Evolutionary conservation across 2,329 filamentous ascomycete species (phyloP).

Genomic region (Phialocephala sp.): DNA sequence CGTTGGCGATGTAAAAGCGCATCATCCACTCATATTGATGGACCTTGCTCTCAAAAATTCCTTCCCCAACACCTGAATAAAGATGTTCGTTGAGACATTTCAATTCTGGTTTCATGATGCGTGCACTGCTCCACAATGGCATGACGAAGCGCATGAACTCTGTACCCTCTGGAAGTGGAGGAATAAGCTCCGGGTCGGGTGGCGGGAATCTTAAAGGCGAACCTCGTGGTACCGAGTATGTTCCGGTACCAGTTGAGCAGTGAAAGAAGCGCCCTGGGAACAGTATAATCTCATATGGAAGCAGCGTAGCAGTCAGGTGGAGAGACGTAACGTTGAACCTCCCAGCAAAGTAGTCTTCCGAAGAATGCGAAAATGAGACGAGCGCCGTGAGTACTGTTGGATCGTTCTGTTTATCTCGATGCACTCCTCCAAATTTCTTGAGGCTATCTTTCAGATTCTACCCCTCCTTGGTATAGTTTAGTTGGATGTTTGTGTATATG

Average conservation of each 20-base stretch:
- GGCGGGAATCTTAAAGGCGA: neutral
- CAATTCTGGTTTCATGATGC: neutral
- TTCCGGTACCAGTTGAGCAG: constrained; percentile 6
- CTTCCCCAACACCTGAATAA: neutral
- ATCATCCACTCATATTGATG: constrained; percentile 17
- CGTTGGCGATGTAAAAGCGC: constrained; percentile 17
- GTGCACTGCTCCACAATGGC: neutral
- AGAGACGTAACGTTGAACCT: constrained; percentile 19
- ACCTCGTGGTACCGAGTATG: constrained; percentile 12
- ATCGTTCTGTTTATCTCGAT: constrained; percentile 16
- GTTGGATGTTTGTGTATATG: constrained; percentile 16
- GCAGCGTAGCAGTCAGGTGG: neutral
- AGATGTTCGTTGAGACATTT: neutral
- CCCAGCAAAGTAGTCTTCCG: constrained; percentile 17
- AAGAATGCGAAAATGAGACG: constrained; percentile 14
- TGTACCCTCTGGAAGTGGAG: neutral
- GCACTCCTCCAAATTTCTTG: constrained; percentile 11
- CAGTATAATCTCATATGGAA: constrained; percentile 15
- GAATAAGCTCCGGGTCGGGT: neutral
- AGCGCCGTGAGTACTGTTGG: constrained; percentile 13
- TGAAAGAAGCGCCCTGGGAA: constrained; percentile 21
- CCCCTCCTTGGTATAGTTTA: constrained; percentile 15
- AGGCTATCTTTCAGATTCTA: neutral
- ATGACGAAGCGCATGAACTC: neutral
- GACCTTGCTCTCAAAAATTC: neutral